Evolutionary conservation across 257 asterid genomes (phyloP), one percentile per base, ranked within the genome.

Genomic region (Rubia yunnanensis): DNA sequence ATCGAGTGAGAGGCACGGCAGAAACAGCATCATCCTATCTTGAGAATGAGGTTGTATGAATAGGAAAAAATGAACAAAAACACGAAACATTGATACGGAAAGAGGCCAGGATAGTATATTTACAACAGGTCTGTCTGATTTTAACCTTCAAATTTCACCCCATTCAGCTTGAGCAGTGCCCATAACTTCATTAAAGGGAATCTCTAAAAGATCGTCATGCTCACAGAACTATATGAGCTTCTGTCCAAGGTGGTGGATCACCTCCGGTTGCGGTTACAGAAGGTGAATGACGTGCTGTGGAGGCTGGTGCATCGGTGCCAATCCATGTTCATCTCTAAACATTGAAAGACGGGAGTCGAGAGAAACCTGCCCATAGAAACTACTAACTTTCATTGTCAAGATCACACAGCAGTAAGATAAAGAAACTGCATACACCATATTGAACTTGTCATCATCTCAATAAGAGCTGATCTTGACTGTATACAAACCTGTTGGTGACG

Each of bases 401-500:
- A n/a, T 7, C 56, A 2, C 18, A 49, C 18, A 7, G 27, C 23
- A 50, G 11, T 50, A 15, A 15, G n/a, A n/a, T n/a, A 44, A 14
- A 10, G n/a, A 15, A 44, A 44, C n/a, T 14, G 52, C 52, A 17
- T 1, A 44, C n/a, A 44, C 3, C n/a, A 44, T 17, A 44, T 44
- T 44, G 48, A 39, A 39, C 48, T 39, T 2, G 48, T 36, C 6
- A 36, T 0, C 7, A 18, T 41, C 6, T 1, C 15, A 41, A 44
- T 10, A 15, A 56, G 3, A 9, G 39, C 5, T 27, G 11, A 18
- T 9, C 61, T 20, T 2, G 5, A 18, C 23, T 14, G 32, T 32
- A 15, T 3, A 48, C 58, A 3, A 72, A 88, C 96, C 89, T 79
- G 89, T 36, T 70, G 73, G 57, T 59, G 82, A 61, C 77, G 82